Evolutionary conservation across 1,284 basidiomycete species (phyloP).

Genomic region (Cronartium quercuum): DNA sequence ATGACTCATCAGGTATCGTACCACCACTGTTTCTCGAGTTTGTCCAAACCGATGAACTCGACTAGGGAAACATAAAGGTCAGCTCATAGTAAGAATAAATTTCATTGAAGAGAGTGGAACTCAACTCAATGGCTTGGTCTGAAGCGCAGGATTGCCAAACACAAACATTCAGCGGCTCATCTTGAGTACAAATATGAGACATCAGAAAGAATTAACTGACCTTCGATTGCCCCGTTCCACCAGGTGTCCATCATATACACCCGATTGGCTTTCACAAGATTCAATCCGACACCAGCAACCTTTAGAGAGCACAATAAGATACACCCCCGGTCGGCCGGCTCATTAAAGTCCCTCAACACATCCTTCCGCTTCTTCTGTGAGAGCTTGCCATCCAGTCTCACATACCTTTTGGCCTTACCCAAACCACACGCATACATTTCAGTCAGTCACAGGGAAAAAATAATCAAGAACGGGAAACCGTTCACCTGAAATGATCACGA

Average conservation of each 20-base stretch:
- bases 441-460: slow-evolving; percentile 25
- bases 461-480: slow-evolving; percentile 39
- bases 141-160: background rate
- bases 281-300: slow-evolving; percentile 79
- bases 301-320: slow-evolving; percentile 83
- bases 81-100: slow-evolving; percentile 53
- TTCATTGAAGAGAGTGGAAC: slow-evolving; percentile 66
- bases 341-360: slow-evolving; percentile 69
- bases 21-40: slow-evolving; percentile 78
- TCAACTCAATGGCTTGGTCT: slow-evolving; percentile 39
- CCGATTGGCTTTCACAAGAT: slow-evolving; percentile 40
- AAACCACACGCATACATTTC: background rate
- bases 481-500: slow-evolving; percentile 21
- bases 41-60: slow-evolving; percentile 69
- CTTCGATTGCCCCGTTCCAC: slow-evolving; percentile 38
- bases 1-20: slow-evolving; percentile 84
- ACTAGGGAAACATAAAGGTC: slow-evolving; percentile 50
- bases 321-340: slow-evolving; percentile 67
- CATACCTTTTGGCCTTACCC: slow-evolving; percentile 55
- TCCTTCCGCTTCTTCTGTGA: slow-evolving; percentile 72
- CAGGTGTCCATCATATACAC: slow-evolving; percentile 39
- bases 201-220: background rate
- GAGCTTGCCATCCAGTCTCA: slow-evolving; percentile 90
- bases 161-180: background rate
- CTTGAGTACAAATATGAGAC: background rate